Evolutionary conservation across 176 grass and related monocot species (phyloP).

Genomic region (Metroxylon sagu): DNA sequence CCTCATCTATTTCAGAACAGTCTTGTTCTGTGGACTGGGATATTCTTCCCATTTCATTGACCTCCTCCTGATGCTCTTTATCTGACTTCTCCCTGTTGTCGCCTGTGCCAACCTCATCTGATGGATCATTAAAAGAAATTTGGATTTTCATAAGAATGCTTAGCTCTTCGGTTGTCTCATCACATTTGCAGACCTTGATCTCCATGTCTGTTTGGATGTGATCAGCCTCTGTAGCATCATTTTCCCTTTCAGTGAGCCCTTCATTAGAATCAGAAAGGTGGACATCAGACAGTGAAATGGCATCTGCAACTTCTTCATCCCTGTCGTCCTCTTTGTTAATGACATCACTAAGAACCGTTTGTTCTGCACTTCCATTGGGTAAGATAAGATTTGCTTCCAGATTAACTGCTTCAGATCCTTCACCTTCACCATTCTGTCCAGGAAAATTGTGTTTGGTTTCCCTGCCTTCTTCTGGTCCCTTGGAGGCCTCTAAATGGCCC

Average conservation of each 20-base stretch:
- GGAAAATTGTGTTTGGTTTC: neutral
- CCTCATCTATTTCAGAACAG: no score
- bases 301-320: no score
- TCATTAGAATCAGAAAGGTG: no score
- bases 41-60: neutral
- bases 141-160: neutral
- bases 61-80: neutral
- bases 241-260: no score
- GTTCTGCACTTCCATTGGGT: neutral
- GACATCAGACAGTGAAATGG: no score
- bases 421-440: constrained; percentile 10
- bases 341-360: no score
- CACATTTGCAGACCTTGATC: neutral
- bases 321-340: no score
- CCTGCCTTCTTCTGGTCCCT: constrained; percentile 8
- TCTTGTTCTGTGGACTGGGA: no score
- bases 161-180: neutral
- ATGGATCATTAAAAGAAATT: neutral
- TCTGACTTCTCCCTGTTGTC: neutral
- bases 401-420: constrained; percentile 8
- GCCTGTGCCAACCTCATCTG: neutral
- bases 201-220: neutral
- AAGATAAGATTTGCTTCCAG: constrained; percentile 1
- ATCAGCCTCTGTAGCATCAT: neutral
- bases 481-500: no score